Evolutionary conservation across 2,329 filamentous ascomycete genomes (phyloP), one percentile per base, ranked within the genome.

Genomic region (Pseudocercospora fuligena): DNA sequence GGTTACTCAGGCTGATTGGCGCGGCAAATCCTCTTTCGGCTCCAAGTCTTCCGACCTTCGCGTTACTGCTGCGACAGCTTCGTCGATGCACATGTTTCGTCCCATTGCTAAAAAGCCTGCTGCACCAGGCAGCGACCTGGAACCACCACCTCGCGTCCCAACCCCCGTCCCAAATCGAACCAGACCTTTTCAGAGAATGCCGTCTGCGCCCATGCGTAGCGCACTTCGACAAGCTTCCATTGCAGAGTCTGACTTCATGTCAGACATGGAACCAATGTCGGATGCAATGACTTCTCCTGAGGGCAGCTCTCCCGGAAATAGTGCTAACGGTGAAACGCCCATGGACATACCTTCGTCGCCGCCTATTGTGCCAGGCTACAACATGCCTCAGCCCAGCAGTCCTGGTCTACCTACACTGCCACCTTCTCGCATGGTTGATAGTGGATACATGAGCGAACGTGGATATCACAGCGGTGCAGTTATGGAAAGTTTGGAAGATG

Each of bases 261-360:
- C 75, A 2, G 76, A 76, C 54, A 54, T 61, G 53, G 76, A 76
- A 9, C 72, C 72, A 8, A 74, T 72, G 68, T 83, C 81, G 2
- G 82, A 84, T 66, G 77, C 77, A 56, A 78, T 79, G 11, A 82
- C 81, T 61, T 83, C 82, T 1, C 79, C 80, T 5, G 83, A 84
- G 66, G 81, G 83, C 29, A 81, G 80, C 62, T 84, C 83, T 62
- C 84, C 83, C 59, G 81, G 81, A 64, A 82, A 73, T 27, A 77
- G 75, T 64, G 65, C 72, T 25, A 70, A 82, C 66, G 79, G 82
- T 8, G 83, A 84, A 53, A 96, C 93, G 61, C 91, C 93, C 3
- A 89, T 88, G 58, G 92, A 92, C 62, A 92, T 98, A 72, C 91
- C 91, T 1, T 98, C 95, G 0, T 98, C 94, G 3, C 94, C 94